phyloP scores from a whole-genome alignment of 495 filamentous ascomycete species.

The Apiosordaria backusii region DNA sequence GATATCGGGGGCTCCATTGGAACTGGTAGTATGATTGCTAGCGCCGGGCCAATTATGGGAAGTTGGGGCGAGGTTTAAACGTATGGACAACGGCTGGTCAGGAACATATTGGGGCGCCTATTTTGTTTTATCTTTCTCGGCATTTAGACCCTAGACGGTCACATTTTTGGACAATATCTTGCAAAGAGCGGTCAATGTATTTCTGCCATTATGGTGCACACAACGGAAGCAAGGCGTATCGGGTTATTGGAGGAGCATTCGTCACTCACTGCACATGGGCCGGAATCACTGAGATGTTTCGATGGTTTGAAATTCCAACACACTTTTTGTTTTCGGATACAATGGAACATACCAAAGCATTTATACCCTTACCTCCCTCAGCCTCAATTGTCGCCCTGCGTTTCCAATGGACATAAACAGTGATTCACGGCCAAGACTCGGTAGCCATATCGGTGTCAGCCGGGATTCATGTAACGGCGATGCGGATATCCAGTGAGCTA shows the following conservation, averaged over 20 bases:
- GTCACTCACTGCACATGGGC: slow-evolving; percentile 8
- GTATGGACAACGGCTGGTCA: background rate
- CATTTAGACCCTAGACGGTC: background rate
- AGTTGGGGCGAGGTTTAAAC: slow-evolving; percentile 68
- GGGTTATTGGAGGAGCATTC: slow-evolving; percentile 14
- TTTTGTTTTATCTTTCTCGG: background rate
- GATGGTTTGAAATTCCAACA: slow-evolving; percentile 2
- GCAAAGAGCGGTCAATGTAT: slow-evolving; percentile 16
- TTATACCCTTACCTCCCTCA: slow-evolving; percentile 3
- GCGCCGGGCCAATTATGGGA: slow-evolving; percentile 58
- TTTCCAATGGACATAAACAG: background rate
- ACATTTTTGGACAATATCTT: background rate
- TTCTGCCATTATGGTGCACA: slow-evolving; percentile 23
- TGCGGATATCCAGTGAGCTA: no score
- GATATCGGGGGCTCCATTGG: slow-evolving; percentile 76
- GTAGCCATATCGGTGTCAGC: no score
- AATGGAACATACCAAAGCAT: background rate
- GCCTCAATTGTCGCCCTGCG: background rate
- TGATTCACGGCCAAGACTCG: no score
- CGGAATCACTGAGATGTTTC: slow-evolving; percentile 2
- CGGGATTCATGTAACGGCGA: background rate
- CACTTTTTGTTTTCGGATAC: background rate
- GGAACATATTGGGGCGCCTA: background rate
- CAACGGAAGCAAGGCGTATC: slow-evolving; percentile 10
- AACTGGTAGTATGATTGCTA: slow-evolving; percentile 64